These are phyloP conservation scores for Cadophora malorum DNA, from an alignment of 2,329 filamentous ascomycete genomes.

Conservation along the genomic window DNA sequence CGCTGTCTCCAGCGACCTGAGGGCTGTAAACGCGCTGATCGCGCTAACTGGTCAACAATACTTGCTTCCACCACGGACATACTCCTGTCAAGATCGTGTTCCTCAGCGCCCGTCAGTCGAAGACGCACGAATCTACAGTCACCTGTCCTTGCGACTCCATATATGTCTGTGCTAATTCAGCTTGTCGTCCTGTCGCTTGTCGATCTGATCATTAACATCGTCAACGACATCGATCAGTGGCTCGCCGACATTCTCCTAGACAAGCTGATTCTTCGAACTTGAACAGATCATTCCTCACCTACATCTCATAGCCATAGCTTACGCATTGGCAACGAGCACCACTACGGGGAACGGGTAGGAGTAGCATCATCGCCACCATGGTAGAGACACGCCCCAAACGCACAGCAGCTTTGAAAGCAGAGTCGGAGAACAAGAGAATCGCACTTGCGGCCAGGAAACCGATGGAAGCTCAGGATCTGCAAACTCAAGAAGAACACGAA, in stretches of 20 bases:
- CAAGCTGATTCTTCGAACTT: background rate
- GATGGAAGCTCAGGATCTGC: background rate
- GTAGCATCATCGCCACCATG: background rate
- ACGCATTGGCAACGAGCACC: background rate
- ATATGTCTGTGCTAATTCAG: background rate
- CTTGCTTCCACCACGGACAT: background rate
- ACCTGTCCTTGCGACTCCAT: background rate
- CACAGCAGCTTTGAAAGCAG: conserved; percentile 7
- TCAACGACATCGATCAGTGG: background rate
- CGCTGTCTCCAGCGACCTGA: background rate
- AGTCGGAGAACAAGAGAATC: conserved; percentile 15
- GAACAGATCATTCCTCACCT: background rate
- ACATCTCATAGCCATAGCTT: background rate
- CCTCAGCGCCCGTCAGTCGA: background rate
- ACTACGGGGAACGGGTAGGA: background rate
- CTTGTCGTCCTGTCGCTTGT: background rate
- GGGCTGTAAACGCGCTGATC: background rate
- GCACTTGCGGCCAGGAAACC: conserved; percentile 1
- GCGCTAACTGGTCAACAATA: background rate
- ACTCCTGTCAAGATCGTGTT: background rate
- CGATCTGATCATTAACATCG: background rate
- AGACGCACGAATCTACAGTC: background rate
- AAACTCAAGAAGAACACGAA: conserved; percentile 1
- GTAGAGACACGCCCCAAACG: conserved; percentile 10
- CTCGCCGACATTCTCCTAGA: background rate